These are phyloP conservation scores for Biscogniauxia marginata DNA, from an alignment of 2,329 filamentous ascomycete species.

Conservation along the genomic window DNA sequence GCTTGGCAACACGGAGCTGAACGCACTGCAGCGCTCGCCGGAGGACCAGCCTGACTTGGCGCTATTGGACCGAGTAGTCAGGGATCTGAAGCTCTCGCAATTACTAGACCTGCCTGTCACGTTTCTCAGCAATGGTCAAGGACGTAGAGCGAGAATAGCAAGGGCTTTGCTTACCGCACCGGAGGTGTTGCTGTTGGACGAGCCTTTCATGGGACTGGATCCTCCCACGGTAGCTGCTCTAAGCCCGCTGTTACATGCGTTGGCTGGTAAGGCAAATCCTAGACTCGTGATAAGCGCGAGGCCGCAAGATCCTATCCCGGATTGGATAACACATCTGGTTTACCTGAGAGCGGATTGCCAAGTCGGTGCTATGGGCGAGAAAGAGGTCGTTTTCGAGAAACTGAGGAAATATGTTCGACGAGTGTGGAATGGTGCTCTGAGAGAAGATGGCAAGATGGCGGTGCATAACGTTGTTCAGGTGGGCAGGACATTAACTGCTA, in stretches of 20 bases:
- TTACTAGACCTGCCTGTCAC: conserved; percentile 80
- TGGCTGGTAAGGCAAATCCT: conserved; percentile 67
- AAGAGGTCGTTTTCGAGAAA: conserved; percentile 57
- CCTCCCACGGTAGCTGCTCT: conserved; percentile 74
- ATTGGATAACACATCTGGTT: conserved; percentile 85
- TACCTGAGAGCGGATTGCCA: conserved; percentile 68
- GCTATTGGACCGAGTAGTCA: conserved; percentile 61
- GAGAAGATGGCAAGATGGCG: conserved; percentile 49
- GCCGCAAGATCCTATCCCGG: conserved; percentile 82
- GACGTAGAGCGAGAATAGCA: conserved; percentile 80
- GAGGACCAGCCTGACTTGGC: conserved; percentile 48
- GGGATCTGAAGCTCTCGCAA: conserved; percentile 65
- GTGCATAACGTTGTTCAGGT: conserved; percentile 49
- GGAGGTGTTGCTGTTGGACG: conserved; percentile 82
- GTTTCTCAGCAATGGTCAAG: conserved; percentile 93
- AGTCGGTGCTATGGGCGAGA: conserved; percentile 64
- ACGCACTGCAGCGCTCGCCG: conserved; percentile 57
- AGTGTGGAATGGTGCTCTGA: conserved; percentile 42
- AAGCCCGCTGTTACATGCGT: conserved; percentile 65
- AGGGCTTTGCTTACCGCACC: conserved; percentile 77
- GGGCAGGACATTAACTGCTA: conserved; percentile 45
- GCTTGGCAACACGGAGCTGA: conserved; percentile 77
- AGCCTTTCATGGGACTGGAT: conserved; percentile 95
- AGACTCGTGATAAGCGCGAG: conserved; percentile 74
- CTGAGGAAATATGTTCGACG: conserved; percentile 48